Conservation (phyloP, 2,329 filamentous ascomycete species). For the Colletotrichum graminicola region DNA sequence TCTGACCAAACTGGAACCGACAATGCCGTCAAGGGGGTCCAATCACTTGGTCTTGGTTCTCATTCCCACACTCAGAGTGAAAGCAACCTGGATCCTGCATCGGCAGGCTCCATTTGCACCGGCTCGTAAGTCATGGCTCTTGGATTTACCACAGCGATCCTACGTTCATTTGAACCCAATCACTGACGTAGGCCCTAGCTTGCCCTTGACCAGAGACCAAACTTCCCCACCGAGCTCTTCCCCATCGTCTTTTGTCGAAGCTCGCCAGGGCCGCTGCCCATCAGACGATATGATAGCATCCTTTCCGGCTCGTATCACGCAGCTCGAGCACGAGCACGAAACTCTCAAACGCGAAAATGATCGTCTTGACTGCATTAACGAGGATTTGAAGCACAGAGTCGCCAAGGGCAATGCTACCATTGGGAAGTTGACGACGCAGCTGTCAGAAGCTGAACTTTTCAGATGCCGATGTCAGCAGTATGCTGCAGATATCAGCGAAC, state of each 20-base stretch:
- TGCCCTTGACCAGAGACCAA: neutral
- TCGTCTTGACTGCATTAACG: conserved; percentile 21
- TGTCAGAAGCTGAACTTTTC: conserved; percentile 16
- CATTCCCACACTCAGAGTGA: neutral
- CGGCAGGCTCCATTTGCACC: neutral
- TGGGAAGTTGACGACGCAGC: neutral
- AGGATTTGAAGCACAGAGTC: conserved; percentile 1
- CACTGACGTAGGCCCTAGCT: neutral
- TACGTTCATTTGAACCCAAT: neutral
- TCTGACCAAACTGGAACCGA: neutral
- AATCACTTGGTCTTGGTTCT: neutral
- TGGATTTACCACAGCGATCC: no score
- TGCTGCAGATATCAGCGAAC: conserved; percentile 17
- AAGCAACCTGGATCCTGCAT: neutral
- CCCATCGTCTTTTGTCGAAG: conserved; percentile 17
- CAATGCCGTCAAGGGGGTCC: neutral
- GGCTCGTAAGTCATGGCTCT: neutral
- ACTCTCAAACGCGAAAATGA: conserved; percentile 26
- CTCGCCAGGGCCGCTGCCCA: neutral
- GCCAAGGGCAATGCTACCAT: neutral
- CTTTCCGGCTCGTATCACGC: neutral
- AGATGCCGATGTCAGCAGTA: conserved; percentile 13
- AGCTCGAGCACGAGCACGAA: conserved; percentile 15
- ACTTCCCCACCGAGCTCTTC: neutral
- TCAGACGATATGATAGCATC: neutral